These are phyloP conservation scores for Metarhizium sp. DNA, from an alignment of 2,329 filamentous ascomycete genomes.

Conservation along the genomic window DNA sequence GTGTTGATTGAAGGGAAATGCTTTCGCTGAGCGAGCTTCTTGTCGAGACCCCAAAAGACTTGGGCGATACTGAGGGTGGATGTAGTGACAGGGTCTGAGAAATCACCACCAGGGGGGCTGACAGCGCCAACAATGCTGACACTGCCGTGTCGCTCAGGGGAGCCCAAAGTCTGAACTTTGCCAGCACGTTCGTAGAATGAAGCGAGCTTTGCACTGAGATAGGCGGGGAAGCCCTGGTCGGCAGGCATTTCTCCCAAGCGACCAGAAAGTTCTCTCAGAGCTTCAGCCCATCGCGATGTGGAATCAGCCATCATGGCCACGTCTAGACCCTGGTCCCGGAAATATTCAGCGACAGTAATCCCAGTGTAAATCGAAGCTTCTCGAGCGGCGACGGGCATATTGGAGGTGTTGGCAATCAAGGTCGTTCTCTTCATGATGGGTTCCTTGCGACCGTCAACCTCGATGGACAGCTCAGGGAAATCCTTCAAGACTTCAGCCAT, in stretches of 20 bases:
- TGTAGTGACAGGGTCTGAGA: conserved; percentile 93
- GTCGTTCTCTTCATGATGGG: conserved; percentile 99
- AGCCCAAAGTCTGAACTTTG: conserved; percentile 75
- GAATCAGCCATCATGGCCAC: conserved; percentile 99
- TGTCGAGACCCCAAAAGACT: conserved; percentile 99
- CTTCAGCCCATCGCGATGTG: conserved; percentile 95
- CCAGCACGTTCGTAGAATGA: conserved; percentile 99
- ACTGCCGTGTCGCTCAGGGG: conserved; percentile 79
- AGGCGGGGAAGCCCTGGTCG: conserved; percentile 98
- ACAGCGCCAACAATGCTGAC: conserved; percentile 97
- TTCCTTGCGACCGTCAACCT: conserved; percentile 87
- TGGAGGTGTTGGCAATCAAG: conserved; percentile 97
- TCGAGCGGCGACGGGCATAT: conserved; percentile 98
- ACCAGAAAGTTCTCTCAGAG: conserved; percentile 95
- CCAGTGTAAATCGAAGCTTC: conserved; percentile 98
- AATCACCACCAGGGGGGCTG: conserved; percentile 95
- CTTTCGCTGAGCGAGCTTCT: conserved; percentile 98
- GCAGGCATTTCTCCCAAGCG: conserved; percentile 99
- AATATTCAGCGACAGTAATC: conserved; percentile 92
- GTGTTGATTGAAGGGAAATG: conserved; percentile 99
- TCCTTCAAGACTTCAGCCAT: conserved; percentile 99
- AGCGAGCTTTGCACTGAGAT: conserved; percentile 90
- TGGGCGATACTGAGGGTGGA: conserved; percentile 95
- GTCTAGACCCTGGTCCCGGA: conserved; percentile 91
- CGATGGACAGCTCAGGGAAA: conserved; percentile 95